A percentile compares a stretch with the other conserved stretches of the same genome.
These are phyloP conservation scores for Backusella tarrabulga DNA, from an alignment of 192 early-diverging fungal species.

Conservation along the genomic window DNA sequence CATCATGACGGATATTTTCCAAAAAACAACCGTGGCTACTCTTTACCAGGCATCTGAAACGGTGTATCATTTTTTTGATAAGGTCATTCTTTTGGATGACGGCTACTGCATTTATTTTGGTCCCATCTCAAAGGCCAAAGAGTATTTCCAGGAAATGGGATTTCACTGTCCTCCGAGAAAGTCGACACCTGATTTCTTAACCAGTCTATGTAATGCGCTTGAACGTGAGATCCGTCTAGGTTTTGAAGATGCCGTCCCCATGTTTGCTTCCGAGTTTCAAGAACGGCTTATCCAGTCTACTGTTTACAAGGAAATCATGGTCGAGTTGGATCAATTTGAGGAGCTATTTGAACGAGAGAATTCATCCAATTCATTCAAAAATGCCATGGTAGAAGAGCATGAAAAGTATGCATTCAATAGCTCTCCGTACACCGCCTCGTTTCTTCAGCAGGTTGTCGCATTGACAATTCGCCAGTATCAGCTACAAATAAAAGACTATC, in stretches of 20 bases:
- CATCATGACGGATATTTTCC: slow-evolving; percentile 14
- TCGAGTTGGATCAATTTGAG: slow-evolving; percentile 44
- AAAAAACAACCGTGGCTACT: slow-evolving; percentile 56
- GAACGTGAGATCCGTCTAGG: slow-evolving; percentile 50
- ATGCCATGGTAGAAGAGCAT: slow-evolving; percentile 54
- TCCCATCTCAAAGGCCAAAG: slow-evolving; percentile 52
- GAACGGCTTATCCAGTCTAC: slow-evolving; percentile 42
- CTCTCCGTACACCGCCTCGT: slow-evolving; percentile 65
- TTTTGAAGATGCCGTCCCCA: slow-evolving; percentile 50
- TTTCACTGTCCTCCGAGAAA: slow-evolving; percentile 61
- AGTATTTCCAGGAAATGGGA: slow-evolving; percentile 64
- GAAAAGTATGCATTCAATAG: slow-evolving; percentile 42
- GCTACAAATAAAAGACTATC: slow-evolving; percentile 52
- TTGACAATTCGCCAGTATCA: slow-evolving; percentile 61
- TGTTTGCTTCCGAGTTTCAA: slow-evolving; percentile 64
- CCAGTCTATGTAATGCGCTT: slow-evolving; percentile 60
- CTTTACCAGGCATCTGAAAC: slow-evolving; percentile 71
- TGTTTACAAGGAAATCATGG: slow-evolving; percentile 37
- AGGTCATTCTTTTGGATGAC: slow-evolving; percentile 59
- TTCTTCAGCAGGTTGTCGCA: slow-evolving; percentile 56
- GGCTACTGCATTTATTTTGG: slow-evolving; percentile 72
- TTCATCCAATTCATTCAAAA: slow-evolving; percentile 33
- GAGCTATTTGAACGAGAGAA: slow-evolving; percentile 21
- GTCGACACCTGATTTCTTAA: slow-evolving; percentile 69
- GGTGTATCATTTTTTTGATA: slow-evolving; percentile 73